Percentiles rank a stretch among this genome's conserved stretches.
These are phyloP conservation scores for Neonectria punicea DNA, from an alignment of 2,329 filamentous ascomycete genomes.

Conservation along the genomic window DNA sequence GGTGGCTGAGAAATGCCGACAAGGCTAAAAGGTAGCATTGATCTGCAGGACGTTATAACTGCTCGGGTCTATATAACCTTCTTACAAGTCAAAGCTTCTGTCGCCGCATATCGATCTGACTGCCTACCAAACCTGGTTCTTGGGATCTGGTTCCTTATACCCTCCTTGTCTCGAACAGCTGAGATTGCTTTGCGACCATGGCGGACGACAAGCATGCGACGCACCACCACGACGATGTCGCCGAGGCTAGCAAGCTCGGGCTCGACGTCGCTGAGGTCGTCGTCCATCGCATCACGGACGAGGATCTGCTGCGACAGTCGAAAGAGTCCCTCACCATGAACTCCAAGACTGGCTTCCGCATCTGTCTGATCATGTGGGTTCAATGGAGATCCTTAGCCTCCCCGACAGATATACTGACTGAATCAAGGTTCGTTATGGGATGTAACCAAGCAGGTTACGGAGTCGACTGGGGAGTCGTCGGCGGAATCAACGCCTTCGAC, in stretches of 20 bases:
- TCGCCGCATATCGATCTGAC: neutral
- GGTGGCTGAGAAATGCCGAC: constrained; percentile 13
- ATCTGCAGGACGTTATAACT: neutral
- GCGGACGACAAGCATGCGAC: constrained; percentile 1
- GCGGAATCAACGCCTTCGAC: constrained; percentile 36
- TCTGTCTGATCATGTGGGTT: constrained; percentile 28
- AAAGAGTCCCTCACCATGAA: constrained; percentile 26
- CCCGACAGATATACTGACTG: neutral
- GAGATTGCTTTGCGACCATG: constrained; percentile 3
- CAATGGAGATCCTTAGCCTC: too few species aligned
- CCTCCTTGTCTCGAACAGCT: neutral
- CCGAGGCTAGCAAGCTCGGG: constrained; percentile 33
- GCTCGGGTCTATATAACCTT: constrained; percentile 13
- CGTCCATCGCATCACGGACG: constrained; percentile 34
- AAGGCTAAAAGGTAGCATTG: constrained; percentile 1
- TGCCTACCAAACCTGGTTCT: neutral
- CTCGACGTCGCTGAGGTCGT: constrained; percentile 36
- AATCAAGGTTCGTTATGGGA: constrained; percentile 10
- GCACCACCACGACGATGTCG: constrained; percentile 33
- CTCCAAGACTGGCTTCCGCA: constrained; percentile 34
- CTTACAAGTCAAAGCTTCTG: neutral
- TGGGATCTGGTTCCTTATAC: neutral
- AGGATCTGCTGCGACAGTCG: constrained; percentile 36
- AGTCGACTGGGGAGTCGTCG: constrained; percentile 39
- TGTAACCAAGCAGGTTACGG: constrained; percentile 30